Base-by-base conservation (phyloP, 805 yeast species). In the Cephaloascus fragrans region DNA sequence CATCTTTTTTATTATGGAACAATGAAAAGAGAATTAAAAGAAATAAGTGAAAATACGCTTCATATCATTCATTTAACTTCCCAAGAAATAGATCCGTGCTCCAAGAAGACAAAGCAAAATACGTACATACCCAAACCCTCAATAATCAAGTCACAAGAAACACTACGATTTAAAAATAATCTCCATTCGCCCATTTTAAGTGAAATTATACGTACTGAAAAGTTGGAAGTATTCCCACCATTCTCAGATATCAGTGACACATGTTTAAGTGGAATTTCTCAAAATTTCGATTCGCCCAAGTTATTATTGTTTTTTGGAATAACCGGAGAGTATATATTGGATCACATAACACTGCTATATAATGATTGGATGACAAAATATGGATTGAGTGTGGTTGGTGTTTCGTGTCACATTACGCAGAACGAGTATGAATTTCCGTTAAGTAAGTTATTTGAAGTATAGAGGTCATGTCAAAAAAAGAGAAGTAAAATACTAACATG, bases 301-400 rank as follows among this genome's bases (percentile, higher is more conserved):
- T 42, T 52, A 2, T 39, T 52, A 4, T 40, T 52, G n/a, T 52
- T 52, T 37, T 52, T 48, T 37, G 56, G 56, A 2, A 38, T 51
- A 1, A 42, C 45, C 41, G 43, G 37, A 23, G 42, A 40, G n/a
- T 14, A 31, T 17, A 42, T 46, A 20, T 17, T 52, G 5, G 43
- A 38, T 3, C 37, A 33, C 4, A 45, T 52, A 10, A 36, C 38
- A 19, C 19, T 23, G 1, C 17, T 36, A 9, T 36, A 38, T 18
- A 16, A 37, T 2, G 23, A 34, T 1, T 33, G 49, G 3, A n/a
- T 34, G 9, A 31, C 17, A 3, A 2, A 19, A 1, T 47, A 40
- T 32, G 33, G 45, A 18, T 32, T 44, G 1, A 47, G 45, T 29
- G 31, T 52, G 4, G 31, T 50, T 18, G 57, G 54, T 1, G 42